Percentiles rank a stretch among this genome's conserved stretches.
Evolutionary conservation across 1,284 basidiomycete genomes (phyloP).

Genomic region (Vanrija sp.): DNA sequence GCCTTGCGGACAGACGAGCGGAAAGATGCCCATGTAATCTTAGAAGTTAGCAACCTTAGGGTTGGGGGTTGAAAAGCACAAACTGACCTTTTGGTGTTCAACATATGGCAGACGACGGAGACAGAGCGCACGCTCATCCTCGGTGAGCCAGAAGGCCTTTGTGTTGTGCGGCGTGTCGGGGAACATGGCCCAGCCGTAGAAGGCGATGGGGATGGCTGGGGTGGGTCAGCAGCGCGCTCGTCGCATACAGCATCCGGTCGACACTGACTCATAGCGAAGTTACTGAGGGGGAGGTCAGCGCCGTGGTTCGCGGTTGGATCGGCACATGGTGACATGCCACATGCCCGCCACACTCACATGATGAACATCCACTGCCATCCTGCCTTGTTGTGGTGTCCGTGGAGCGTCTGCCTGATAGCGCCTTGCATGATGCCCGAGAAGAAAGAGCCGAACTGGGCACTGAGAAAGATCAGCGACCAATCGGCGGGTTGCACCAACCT

Average conservation of each 20-base stretch:
- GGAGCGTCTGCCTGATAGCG: slow-evolving; percentile 30
- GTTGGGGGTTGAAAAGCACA: too few species aligned
- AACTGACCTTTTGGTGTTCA: slow-evolving; percentile 25
- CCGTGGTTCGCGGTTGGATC: background rate
- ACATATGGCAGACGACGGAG: slow-evolving; percentile 22
- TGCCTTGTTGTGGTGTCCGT: slow-evolving; percentile 22
- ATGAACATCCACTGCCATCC: slow-evolving; percentile 43
- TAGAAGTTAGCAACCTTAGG: too few species aligned
- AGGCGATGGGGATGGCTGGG: slow-evolving; percentile 28
- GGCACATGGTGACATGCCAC: too few species aligned
- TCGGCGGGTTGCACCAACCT: too few species aligned
- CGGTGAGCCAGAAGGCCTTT: slow-evolving; percentile 38
- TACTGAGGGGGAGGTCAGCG: background rate
- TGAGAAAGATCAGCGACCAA: too few species aligned
- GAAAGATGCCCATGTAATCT: slow-evolving; percentile 27
- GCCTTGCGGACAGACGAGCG: slow-evolving; percentile 19
- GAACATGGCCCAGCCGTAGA: slow-evolving; percentile 44
- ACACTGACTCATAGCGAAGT: background rate
- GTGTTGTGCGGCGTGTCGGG: slow-evolving; percentile 37
- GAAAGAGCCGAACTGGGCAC: slow-evolving; percentile 37
- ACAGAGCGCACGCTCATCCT: slow-evolving; percentile 34
- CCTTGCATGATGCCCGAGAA: slow-evolving; percentile 45
- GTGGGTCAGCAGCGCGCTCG: background rate
- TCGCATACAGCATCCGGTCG: background rate
- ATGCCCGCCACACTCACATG: too few species aligned